phyloP scores from a whole-genome alignment of 2,329 filamentous ascomycete species.

The Laburnicola sp. region DNA sequence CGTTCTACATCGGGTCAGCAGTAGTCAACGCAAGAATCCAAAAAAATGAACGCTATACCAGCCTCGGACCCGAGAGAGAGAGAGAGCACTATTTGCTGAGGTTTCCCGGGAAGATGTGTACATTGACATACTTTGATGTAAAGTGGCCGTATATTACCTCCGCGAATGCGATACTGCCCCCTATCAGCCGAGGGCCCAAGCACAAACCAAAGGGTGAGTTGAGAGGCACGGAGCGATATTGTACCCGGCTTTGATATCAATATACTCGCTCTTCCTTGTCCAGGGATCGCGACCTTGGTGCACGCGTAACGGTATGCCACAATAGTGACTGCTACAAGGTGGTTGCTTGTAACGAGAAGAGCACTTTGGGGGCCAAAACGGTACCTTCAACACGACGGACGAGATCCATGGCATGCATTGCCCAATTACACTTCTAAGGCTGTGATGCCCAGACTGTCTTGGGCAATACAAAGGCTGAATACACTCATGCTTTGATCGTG shows the following conservation, averaged over 20 bases:
- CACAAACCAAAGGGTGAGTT: not conserved
- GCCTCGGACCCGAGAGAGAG: conserved; percentile 57
- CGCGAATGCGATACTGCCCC: conserved; percentile 61
- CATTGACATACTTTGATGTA: conserved; percentile 66
- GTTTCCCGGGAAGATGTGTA: conserved; percentile 65
- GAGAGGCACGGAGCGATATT: conserved; percentile 65
- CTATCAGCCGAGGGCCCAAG: not conserved
- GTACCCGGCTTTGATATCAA: conserved; percentile 67
- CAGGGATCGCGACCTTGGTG: conserved; percentile 62
- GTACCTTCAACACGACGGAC: no score
- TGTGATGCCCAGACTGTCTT: no score
- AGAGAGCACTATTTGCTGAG: no score
- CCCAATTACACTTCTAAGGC: no score
- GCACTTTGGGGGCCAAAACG: conserved; percentile 64
- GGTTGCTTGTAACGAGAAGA: conserved; percentile 61
- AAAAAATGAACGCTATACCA: conserved; percentile 58
- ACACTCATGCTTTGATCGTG: no score
- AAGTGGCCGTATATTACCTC: conserved; percentile 71
- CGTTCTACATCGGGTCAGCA: conserved; percentile 68
- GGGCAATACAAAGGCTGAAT: no score
- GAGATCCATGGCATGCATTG: no score
- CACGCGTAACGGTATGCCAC: conserved; percentile 70
- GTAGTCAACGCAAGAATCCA: conserved; percentile 68
- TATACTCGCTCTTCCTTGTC: conserved; percentile 61
- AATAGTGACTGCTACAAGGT: conserved; percentile 67